These are phyloP conservation scores for Aspergillus haitiensis DNA, from an alignment of 495 filamentous ascomycete species.

Conservation along the genomic window DNA sequence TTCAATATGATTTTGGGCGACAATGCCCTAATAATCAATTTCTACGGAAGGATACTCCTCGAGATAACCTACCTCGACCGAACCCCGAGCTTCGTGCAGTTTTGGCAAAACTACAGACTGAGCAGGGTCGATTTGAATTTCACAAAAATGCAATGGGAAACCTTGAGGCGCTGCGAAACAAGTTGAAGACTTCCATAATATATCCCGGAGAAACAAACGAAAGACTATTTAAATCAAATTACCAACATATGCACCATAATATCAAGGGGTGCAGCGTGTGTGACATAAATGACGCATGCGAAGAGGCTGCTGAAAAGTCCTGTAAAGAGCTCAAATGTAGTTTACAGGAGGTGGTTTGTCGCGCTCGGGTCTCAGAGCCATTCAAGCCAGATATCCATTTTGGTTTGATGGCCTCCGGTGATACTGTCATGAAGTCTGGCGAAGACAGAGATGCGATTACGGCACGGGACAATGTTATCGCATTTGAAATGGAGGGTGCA, in stretches of 20 bases:
- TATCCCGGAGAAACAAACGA: too few species aligned
- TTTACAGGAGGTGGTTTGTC: not conserved
- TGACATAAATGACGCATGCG: too few species aligned
- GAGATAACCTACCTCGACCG: slow-evolving; percentile 26
- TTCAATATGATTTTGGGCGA: slow-evolving; percentile 39
- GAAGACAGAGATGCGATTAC: slow-evolving; percentile 29
- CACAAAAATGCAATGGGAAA: too few species aligned
- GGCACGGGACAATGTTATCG: slow-evolving; percentile 27
- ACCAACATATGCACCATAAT: too few species aligned
- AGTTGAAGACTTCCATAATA: too few species aligned
- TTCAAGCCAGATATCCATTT: slow-evolving; percentile 20
- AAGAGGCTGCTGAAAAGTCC: too few species aligned
- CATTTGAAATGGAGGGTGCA: slow-evolving; percentile 45
- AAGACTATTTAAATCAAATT: too few species aligned
- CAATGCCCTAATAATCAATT: slow-evolving; percentile 23
- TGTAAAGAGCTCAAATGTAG: not conserved
- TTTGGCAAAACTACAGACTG: not conserved
- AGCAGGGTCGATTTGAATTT: not conserved
- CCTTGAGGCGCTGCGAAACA: too few species aligned
- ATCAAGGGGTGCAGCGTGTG: too few species aligned
- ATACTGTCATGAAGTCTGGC: slow-evolving; percentile 34
- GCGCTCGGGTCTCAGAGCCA: not conserved
- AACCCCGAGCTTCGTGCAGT: slow-evolving; percentile 7
- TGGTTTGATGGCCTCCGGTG: slow-evolving; percentile 33
- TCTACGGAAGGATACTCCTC: slow-evolving; percentile 23